phyloP scores from a whole-genome alignment of 768 basidiomycete species.

The Mycena latifolia region DNA sequence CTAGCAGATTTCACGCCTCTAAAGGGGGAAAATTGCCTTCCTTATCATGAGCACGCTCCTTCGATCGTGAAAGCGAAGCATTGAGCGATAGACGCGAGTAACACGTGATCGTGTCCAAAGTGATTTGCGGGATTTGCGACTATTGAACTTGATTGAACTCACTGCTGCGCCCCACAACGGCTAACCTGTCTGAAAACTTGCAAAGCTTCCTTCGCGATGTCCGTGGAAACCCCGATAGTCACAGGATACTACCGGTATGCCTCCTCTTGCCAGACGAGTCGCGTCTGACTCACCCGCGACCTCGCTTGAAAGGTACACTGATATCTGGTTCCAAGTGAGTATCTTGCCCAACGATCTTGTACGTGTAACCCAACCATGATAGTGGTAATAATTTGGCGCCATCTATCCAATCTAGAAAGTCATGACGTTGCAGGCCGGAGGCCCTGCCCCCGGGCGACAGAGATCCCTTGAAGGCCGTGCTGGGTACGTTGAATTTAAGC shows the following conservation, averaged over 20 bases:
- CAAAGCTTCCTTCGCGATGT: too few relatives aligned
- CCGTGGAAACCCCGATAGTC: conserved; percentile 53
- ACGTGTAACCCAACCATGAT: too few relatives aligned
- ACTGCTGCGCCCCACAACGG: too few relatives aligned
- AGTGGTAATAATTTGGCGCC: conserved; percentile 15
- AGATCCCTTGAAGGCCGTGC: conserved; percentile 73
- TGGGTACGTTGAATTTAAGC: conserved; percentile 52
- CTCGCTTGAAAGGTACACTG: conserved; percentile 53
- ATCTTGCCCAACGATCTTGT: background rate
- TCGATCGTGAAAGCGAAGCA: too few relatives aligned
- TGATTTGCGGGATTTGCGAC: too few relatives aligned
- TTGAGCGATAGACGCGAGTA: background rate
- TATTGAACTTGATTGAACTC: too few relatives aligned
- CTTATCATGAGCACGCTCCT: too few relatives aligned
- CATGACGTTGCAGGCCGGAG: conserved; percentile 62
- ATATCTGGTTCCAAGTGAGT: conserved; percentile 85
- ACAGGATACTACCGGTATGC: conserved; percentile 82
- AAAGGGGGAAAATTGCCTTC: too few relatives aligned
- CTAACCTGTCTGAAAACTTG: too few relatives aligned
- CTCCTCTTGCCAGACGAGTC: background rate
- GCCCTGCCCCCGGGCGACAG: conserved; percentile 69
- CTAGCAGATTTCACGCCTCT: too few relatives aligned
- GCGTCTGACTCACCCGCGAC: background rate
- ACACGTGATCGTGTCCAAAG: background rate
- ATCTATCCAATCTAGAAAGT: background rate